Evolutionary conservation across 1,139 yeast genomes (phyloP), one percentile per base, ranked within the genome.

Genomic region (Pichia sorboxylosa): DNA sequence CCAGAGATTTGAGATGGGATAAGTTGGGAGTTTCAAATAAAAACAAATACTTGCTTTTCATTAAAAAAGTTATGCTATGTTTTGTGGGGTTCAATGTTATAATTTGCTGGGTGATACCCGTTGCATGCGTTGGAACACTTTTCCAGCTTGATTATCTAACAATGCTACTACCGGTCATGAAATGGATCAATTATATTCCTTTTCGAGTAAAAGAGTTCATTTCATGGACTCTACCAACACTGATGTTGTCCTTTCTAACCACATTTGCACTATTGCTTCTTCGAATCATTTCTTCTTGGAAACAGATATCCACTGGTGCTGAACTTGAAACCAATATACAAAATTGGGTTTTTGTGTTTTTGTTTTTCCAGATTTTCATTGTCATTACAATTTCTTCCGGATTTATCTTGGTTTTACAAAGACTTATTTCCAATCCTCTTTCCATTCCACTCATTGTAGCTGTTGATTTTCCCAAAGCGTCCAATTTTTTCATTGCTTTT

Each of bases 361-460:
- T 79, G 31, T 83, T 82, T 47, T 73, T 83, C 28, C 95, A 85
- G 45, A 72, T 83, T 26, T 85, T 85, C 43, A 54, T 85, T 27
- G 90, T 85, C 18, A 85, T 85, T 2, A 79, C 95, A 0, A 69
- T 84, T 21, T 83, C 92, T 48, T 77, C 92, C 0, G 85, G 94
- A 26, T 58, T 81, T 6, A 72, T 82, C 0, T 75, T 74, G 4
- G 66, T 84, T 0, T 53, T 80, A 27, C 73, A 73, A 41, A 75
- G 71, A 38, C 58, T 80, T 2, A 57, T 83, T 4, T 72, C 70
- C 35, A 75, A 73, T 41, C 94, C 94, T 2, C 69, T 76, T 0
- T 72, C 82, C 2, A 69, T 81, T 8, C 85, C 93, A 1, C 62
- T 72, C 6, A 55, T 82, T 33, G 55, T 83, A 29, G 94, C 94